Conservation (phyloP, 805 yeast species). For the Pichia kluyveri region DNA sequence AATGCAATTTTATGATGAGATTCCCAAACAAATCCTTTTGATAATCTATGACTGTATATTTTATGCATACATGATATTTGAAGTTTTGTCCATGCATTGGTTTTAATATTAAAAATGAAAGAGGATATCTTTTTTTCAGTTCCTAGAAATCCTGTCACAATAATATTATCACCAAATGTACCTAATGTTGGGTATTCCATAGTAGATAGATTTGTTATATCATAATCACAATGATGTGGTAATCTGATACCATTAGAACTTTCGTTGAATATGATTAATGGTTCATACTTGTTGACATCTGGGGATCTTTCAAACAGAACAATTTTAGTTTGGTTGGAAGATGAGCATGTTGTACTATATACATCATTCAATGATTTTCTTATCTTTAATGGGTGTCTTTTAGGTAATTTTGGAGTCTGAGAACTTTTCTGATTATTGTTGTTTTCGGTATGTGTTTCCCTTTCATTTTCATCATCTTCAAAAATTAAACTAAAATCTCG, state of each 20-base stretch:
- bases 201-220: background rate
- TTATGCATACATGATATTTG: conserved; percentile 46
- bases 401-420: background rate
- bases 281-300: conserved; percentile 12
- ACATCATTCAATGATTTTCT: conserved; percentile 1
- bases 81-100: conserved; percentile 57
- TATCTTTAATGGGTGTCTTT: background rate
- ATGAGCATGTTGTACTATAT: background rate
- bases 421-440: background rate
- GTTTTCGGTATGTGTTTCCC: background rate
- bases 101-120: conserved; percentile 42
- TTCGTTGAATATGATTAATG: conserved; percentile 17
- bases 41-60: conserved; percentile 46
- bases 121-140: conserved; percentile 38
- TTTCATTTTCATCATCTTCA: background rate
- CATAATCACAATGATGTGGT: background rate
- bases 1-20: conserved; percentile 66
- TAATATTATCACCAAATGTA: conserved; percentile 55
- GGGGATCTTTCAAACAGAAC: conserved; percentile 1
- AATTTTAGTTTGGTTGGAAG: background rate
- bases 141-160: conserved; percentile 51
- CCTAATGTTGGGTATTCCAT: conserved; percentile 47
- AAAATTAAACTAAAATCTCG: background rate
- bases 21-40: conserved; percentile 67
- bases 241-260: conserved; percentile 6